Base-by-base conservation (phyloP, 306 rosid genomes). In the Cicer cuneatum region DNA sequence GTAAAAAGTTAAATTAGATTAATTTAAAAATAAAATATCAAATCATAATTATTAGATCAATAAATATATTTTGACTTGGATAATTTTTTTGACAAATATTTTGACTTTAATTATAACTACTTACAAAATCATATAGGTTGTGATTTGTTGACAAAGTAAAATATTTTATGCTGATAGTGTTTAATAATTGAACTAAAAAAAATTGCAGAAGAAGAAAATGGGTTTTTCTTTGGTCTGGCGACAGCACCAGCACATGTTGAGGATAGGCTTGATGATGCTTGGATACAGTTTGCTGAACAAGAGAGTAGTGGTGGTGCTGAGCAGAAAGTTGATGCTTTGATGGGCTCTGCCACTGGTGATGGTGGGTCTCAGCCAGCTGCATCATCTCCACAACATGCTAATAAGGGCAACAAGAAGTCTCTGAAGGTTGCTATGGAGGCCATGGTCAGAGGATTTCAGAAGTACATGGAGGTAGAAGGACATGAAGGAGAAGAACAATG, bases 201-300 rank as follows among this genome's bases (percentile, higher is more conserved):
- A 29, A 29, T 3, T 83, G 89, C 81, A 91, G 97, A 88, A 59
- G 88, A 79, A 13, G 89, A 75, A 66, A 76, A 76, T 56, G 88
- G 69, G 37, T 94, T 94, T 79, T 91, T 94, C 90, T 94, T 94
- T 68, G 97, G 98, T 62, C 65, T 94, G 71, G 98, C 97, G 1
- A 94, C 97, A 5, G 98, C 97, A 19, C 98, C 98, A 6, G 97
- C 98, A 40, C 98, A 94, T 71, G 98, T 91, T 71, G 98, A 94
- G 72, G 98, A 94, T 35, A 86, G 75, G 75, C 92, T 91, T 52
- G 57, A 94, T 76, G 98, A 94, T 81, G 97, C 98, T 77, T 94
- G 98, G 97, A 85, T 91, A 10, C 92, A 86, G 80, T 94, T 94
- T 83, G 97, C 98, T 1, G 90, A 86, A 76, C 85, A 90, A 78